Evolutionary conservation across 2,329 filamentous ascomycete species (phyloP).

Genomic region (Botrytis tulipae): DNA sequence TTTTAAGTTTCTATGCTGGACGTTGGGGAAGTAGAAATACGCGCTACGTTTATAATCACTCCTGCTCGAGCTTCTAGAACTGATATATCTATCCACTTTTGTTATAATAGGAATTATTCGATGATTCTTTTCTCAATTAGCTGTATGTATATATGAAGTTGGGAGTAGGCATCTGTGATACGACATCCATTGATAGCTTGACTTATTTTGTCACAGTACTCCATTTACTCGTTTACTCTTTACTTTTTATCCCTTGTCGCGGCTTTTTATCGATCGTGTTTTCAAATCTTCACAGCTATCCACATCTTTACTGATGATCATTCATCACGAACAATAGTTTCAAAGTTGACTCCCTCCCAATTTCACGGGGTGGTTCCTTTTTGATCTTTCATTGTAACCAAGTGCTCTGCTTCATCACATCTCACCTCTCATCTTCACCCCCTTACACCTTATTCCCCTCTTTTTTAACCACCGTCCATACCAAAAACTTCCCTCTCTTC

Average conservation of each 20-base stretch:
- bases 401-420: background rate
- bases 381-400: background rate
- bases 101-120: background rate
- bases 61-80: background rate
- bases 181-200: background rate
- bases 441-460: background rate
- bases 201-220: background rate
- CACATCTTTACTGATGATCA: background rate
- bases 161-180: background rate
- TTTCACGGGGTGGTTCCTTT: background rate
- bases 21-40: background rate
- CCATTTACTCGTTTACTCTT: background rate
- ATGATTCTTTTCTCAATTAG: background rate
- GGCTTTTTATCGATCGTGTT: background rate
- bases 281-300: background rate
- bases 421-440: background rate
- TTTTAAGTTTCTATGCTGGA: background rate
- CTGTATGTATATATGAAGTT: background rate
- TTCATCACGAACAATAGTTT: background rate
- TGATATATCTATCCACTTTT: background rate
- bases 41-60: background rate
- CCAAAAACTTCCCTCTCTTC: background rate
- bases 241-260: background rate
- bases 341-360: rapidly evolving
- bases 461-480: background rate